A percentile compares a stretch with the other conserved stretches of the same genome.
Evolutionary conservation across 805 yeast genomes (phyloP).

Genomic region (Saitoella complicata): DNA sequence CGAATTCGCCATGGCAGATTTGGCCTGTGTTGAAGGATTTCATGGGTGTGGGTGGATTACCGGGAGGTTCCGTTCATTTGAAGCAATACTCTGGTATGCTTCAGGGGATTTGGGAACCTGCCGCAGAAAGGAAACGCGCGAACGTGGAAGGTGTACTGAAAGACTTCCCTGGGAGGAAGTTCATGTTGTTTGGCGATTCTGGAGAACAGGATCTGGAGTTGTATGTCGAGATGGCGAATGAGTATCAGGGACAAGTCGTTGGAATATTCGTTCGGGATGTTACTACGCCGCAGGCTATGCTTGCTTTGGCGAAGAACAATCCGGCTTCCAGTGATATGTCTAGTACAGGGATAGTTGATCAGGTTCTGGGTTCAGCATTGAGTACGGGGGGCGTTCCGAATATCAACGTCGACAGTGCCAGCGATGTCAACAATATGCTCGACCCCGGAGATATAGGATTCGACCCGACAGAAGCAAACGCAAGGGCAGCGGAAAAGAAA

Average conservation of each 20-base stretch:
- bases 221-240: conserved; percentile 50
- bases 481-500: too few relatives aligned
- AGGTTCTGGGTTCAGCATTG: too few relatives aligned
- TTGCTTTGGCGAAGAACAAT: too few relatives aligned
- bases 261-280: conserved; percentile 76
- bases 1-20: conserved; percentile 90
- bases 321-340: too few relatives aligned
- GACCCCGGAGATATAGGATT: too few relatives aligned
- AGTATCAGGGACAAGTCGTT: conserved; percentile 44
- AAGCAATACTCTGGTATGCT: conserved; percentile 75
- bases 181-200: conserved; percentile 82
- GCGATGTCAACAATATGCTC: too few relatives aligned
- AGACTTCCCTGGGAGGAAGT: conserved; percentile 65
- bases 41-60: conserved; percentile 40
- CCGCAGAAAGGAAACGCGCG: conserved; percentile 60
- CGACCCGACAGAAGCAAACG: too few relatives aligned
- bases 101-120: conserved; percentile 71
- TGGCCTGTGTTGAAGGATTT: conserved; percentile 45
- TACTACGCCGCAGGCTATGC: conserved; percentile 14
- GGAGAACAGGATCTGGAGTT: conserved; percentile 95
- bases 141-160: conserved; percentile 44
- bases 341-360: too few relatives aligned
- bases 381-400: too few relatives aligned
- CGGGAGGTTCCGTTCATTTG: conserved; percentile 69
- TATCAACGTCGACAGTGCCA: too few relatives aligned